phyloP scores from a whole-genome alignment of 2,329 filamentous ascomycete species.

The Colletotrichum tanaceti region DNA sequence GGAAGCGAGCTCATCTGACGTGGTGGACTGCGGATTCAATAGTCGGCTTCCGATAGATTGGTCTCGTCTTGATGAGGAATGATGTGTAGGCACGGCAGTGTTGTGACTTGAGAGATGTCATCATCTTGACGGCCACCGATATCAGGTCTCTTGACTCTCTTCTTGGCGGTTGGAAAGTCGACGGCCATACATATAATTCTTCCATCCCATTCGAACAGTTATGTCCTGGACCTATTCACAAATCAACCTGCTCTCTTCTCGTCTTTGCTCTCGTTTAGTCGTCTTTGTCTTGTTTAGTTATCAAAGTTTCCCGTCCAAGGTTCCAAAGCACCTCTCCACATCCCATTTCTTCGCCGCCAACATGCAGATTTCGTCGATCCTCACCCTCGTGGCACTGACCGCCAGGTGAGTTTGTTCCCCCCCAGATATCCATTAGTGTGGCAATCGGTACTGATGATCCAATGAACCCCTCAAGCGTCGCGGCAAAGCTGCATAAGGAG shows the following conservation, averaged over 20 bases:
- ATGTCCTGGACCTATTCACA: not conserved
- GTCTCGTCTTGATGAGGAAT: not conserved
- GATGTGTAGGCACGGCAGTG: not conserved
- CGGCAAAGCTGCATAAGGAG: constrained; percentile 15
- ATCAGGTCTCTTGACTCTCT: not conserved
- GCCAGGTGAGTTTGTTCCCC: constrained; percentile 7
- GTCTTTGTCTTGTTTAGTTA: not conserved
- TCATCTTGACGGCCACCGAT: not conserved
- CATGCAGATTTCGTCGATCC: not conserved
- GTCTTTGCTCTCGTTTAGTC: too few relatives aligned
- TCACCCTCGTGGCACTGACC: not conserved
- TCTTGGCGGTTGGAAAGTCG: not conserved
- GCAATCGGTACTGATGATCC: not conserved
- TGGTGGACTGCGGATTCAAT: constrained; percentile 6
- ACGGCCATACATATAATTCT: not conserved
- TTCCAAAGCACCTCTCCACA: not conserved
- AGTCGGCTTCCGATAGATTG: constrained; percentile 23
- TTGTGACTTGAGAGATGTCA: too few relatives aligned
- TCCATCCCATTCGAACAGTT: not conserved
- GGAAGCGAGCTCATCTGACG: not conserved
- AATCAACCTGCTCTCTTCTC: not conserved
- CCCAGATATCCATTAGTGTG: not conserved
- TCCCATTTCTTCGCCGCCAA: not conserved
- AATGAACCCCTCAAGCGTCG: not conserved
- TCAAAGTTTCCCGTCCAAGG: not conserved